Base-by-base conservation (phyloP, 441 rosid genomes). In the Isatis lusitanica region DNA sequence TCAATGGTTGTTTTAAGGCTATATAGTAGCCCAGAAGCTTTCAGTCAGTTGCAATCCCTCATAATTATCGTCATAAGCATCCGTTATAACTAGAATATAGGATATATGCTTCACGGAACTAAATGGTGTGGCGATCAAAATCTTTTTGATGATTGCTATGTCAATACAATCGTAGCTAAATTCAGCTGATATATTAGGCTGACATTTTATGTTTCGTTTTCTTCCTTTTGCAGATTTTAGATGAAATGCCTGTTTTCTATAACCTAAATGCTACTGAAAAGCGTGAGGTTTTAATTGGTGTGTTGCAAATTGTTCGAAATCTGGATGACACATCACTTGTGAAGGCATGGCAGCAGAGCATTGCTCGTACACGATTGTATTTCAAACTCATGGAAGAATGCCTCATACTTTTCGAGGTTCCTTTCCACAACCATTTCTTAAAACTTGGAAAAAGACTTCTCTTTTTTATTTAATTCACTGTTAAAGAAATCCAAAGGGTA, bases 191-290 rank as follows among this genome's bases (percentile, higher is more conserved):
- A 61, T 52, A 17, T 61, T 46, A 33, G 64, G 46, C 53, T 60
- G 68, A 66, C 60, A 18, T 56, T 58, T 76, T 39, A 58, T 69
- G 46, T 64, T 50, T 42, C 75, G 63, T 69, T 68, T 76, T 74
- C 30, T 75, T 74, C 48, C 55, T 59, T 51, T 24, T 86, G 93
- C 97, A 96, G 99, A 96, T 96, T 79, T 83, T 96, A 48, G 99
- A 96, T 82, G 99, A 96, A 89, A 96, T 96, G 99, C 99, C 99
- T 39, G 96, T 96, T 64, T 96, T 93, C 80, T 96, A 96, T 87
- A 93, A 92, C 80, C 87, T 96, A 77, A 96, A 88, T 88, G 88
- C 93, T 31, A 86, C 88, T 73, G 99, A 93, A 82, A 96, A 96
- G 90, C 97, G 97, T 72, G 99, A 96, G 88, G 97, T 91, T 76